Evolutionary conservation across 345 rosid genomes (phyloP).

Genomic region (Capsella bursapastoris): DNA sequence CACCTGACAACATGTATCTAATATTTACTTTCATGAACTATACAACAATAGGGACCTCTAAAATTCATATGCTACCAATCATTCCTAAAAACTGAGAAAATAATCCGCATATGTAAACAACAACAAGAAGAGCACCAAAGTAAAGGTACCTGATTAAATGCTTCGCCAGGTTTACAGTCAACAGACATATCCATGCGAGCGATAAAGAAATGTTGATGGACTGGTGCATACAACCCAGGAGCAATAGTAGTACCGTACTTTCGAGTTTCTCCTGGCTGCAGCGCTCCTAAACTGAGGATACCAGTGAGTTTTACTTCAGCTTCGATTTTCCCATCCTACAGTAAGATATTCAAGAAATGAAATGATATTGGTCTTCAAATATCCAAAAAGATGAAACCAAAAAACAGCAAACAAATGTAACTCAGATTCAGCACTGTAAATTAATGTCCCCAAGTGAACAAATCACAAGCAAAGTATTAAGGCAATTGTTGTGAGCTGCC

Average conservation of each 20-base stretch:
- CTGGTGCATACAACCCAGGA: constrained; percentile 89
- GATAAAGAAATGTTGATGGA: constrained; percentile 92
- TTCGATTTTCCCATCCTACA: constrained; percentile 93
- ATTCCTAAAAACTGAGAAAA: constrained; percentile 17
- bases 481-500: constrained; percentile 7
- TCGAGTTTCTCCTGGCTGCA: constrained; percentile 86
- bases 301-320: constrained; percentile 94
- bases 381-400: constrained; percentile 12
- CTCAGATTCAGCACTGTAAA: constrained; percentile 2
- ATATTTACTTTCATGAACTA: neutral
- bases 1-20: constrained; percentile 21
- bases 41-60: neutral
- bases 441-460: constrained; percentile 23
- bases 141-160: constrained; percentile 72
- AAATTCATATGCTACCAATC: constrained; percentile 19
- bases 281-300: constrained; percentile 88
- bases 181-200: constrained; percentile 96
- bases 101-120: constrained; percentile 5
- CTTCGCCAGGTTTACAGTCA: constrained; percentile 90
- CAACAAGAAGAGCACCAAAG: neutral
- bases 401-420: constrained; percentile 12
- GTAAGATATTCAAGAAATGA: constrained; percentile 27
- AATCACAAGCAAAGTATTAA: constrained; percentile 15
- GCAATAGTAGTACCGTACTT: constrained; percentile 92
- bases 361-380: constrained; percentile 15